phyloP scores from a whole-genome alignment of 495 filamentous ascomycete genomes.

The Xylaria flabelliformis region DNA sequence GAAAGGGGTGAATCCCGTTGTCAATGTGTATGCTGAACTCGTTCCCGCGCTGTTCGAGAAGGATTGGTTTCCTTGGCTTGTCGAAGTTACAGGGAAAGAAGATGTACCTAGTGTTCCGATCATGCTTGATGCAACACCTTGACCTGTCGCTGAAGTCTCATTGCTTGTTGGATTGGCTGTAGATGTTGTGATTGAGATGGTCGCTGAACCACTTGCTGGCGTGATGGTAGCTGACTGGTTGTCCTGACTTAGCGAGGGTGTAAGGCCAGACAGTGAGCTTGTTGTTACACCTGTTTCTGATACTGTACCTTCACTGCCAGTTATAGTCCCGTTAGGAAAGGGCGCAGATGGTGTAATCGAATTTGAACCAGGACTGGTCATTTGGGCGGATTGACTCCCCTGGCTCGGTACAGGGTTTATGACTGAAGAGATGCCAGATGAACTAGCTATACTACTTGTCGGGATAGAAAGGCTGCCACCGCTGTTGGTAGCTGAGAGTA shows the following conservation, averaged over 20 bases:
- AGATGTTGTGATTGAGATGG: background rate
- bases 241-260: constrained; percentile 1
- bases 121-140: background rate
- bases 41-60: constrained; percentile 18
- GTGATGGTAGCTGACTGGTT: constrained; percentile 5
- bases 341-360: background rate
- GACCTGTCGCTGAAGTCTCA: background rate
- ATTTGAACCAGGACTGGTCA: background rate
- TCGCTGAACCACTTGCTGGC: background rate
- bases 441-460: background rate
- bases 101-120: background rate
- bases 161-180: background rate
- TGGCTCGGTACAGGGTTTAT: background rate
- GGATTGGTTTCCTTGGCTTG: constrained; percentile 13
- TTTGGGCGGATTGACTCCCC: background rate
- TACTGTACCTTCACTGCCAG: background rate
- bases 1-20: constrained; percentile 25
- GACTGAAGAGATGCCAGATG: background rate
- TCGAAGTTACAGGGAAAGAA: constrained; percentile 12
- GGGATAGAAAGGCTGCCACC: background rate
- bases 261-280: background rate
- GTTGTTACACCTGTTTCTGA: constrained; percentile 1
- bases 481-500: constrained; percentile 19
- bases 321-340: background rate
- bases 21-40: constrained; percentile 28